These are phyloP conservation scores for Serendipita sp. DNA, from an alignment of 1,284 basidiomycete genomes.

Conservation along the genomic window DNA sequence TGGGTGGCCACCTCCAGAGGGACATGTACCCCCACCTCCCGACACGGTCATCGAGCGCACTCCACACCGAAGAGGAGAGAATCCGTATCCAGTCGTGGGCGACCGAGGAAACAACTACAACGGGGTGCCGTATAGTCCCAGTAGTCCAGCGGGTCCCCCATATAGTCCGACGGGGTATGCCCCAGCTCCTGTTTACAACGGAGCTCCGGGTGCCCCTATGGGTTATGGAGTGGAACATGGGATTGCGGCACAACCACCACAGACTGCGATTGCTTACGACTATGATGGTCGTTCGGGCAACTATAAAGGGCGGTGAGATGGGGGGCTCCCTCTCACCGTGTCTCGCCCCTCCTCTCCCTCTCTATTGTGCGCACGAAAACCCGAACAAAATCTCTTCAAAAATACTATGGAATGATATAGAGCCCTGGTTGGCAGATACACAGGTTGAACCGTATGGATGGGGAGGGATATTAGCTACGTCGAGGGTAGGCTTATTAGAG, in stretches of 20 bases:
- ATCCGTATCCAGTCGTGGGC: constrained; percentile 4
- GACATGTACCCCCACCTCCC: not conserved
- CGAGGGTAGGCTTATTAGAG: too few relatives aligned
- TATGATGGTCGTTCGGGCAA: not conserved
- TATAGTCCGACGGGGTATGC: not conserved
- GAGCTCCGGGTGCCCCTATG: not conserved
- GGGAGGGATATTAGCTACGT: too few relatives aligned
- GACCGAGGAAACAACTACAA: not conserved
- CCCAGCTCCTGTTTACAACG: not conserved
- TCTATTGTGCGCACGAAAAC: not conserved
- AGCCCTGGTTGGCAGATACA: too few relatives aligned
- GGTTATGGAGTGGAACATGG: not conserved
- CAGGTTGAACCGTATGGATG: too few relatives aligned
- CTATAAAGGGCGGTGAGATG: not conserved
- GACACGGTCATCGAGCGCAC: constrained; percentile 6
- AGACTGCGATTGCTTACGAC: not conserved
- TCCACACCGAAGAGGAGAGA: not conserved
- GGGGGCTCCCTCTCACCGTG: not conserved
- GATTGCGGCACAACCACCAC: not conserved
- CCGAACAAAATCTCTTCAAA: not conserved
- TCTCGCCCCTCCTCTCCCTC: not conserved
- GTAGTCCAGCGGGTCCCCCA: not conserved
- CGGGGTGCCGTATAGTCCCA: not conserved
- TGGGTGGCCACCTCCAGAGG: constrained; percentile 2
- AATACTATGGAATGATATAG: not conserved